These are phyloP conservation scores for Nephromyces sp. DNA, from an alignment of 169 alveolate species.

Conservation along the genomic window DNA sequence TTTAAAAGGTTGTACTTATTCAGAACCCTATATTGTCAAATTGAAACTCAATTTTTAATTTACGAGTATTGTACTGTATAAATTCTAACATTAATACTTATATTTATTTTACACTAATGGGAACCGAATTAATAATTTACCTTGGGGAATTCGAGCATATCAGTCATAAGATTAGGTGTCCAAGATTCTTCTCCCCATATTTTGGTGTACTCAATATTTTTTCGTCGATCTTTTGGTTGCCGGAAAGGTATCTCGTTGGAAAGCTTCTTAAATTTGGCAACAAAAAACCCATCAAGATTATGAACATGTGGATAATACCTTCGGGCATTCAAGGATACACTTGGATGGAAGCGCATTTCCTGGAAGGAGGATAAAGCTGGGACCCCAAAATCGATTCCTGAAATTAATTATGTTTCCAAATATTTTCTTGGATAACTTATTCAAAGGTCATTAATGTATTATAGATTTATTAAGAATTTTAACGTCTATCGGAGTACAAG, in stretches of 20 bases:
- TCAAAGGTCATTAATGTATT: too few relatives aligned
- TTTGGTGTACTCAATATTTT: slow-evolving; percentile 4
- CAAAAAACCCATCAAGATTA: slow-evolving; percentile 93
- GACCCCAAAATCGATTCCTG: slow-evolving; percentile 72
- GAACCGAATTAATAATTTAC: too few relatives aligned
- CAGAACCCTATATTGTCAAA: too few relatives aligned
- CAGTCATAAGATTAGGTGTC: background rate
- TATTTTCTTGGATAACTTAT: too few relatives aligned
- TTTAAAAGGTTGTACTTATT: too few relatives aligned
- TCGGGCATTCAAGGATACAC: slow-evolving; percentile 55
- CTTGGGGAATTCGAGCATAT: slow-evolving; percentile 19
- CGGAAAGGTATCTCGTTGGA: slow-evolving; percentile 60
- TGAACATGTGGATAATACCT: slow-evolving; percentile 91
- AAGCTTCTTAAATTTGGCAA: slow-evolving; percentile 84
- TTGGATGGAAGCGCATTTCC: slow-evolving; percentile 79
- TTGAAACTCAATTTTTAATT: too few relatives aligned
- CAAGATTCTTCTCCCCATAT: background rate
- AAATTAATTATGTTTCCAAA: too few relatives aligned
- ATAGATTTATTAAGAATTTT: too few relatives aligned
- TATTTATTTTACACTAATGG: too few relatives aligned
- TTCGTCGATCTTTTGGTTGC: slow-evolving; percentile 13
- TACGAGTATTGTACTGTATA: too few relatives aligned
- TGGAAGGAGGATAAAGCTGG: slow-evolving; percentile 80
- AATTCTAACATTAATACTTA: too few relatives aligned
- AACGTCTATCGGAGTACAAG: too few relatives aligned